Evolutionary conservation across 2,329 filamentous ascomycete species (phyloP).

Genomic region (Xylaria sp.): DNA sequence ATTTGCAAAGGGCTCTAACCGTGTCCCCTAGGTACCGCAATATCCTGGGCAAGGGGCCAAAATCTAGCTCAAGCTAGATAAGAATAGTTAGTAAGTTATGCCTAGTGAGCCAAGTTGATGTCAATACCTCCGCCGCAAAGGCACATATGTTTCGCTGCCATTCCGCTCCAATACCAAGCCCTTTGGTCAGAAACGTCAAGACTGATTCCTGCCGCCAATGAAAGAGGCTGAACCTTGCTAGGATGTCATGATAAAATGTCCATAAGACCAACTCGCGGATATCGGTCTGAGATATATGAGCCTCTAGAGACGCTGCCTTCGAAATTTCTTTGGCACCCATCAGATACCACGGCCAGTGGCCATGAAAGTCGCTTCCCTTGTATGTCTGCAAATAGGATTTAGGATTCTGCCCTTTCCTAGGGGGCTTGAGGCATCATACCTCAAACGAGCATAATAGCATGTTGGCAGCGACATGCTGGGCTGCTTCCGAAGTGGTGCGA

Average conservation of each 20-base stretch:
- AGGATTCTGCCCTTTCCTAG: neutral
- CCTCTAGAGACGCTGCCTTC: conserved; percentile 4
- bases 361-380: conserved; percentile 14
- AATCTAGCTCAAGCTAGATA: conserved; percentile 11
- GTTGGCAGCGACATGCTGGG: conserved; percentile 22
- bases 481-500: conserved; percentile 4
- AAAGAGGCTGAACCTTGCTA: conserved; percentile 20
- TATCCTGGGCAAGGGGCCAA: conserved; percentile 12
- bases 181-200: neutral
- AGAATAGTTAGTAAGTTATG: neutral
- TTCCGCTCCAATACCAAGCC: conserved; percentile 7
- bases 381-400: neutral
- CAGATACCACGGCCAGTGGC: conserved; percentile 25
- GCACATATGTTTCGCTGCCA: conserved; percentile 24
- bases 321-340: conserved; percentile 20
- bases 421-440: neutral
- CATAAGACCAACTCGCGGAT: conserved; percentile 20
- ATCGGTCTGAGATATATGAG: conserved; percentile 2
- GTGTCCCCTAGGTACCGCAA: conserved; percentile 15
- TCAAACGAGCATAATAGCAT: conserved; percentile 26
- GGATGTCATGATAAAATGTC: conserved; percentile 20
- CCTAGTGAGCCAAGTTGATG: neutral
- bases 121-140: conserved; percentile 10
- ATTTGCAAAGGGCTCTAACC: conserved; percentile 6
- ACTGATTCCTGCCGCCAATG: conserved; percentile 19